Percentiles rank a stretch among this genome's conserved stretches.
phyloP scores from a whole-genome alignment of 1,139 yeast species.

The Debaryomyces sp. region DNA sequence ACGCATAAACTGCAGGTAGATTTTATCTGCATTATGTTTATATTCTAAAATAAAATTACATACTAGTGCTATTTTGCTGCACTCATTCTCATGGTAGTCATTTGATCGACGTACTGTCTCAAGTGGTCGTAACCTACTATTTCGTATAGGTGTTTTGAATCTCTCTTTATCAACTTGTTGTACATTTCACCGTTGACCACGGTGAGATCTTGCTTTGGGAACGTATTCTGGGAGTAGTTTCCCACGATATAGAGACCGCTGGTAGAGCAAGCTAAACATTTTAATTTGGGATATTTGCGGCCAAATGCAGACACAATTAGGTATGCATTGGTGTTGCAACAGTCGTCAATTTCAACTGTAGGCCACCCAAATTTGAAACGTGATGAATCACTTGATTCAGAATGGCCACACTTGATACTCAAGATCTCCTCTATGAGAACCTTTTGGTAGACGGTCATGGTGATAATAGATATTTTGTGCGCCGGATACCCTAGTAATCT shows the following conservation, averaged over 20 bases:
- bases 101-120: conserved; percentile 11
- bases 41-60: neutral
- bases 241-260: conserved; percentile 10
- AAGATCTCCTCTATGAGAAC: conserved; percentile 26
- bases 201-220: neutral
- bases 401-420: conserved; percentile 7
- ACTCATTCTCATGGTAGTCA: conserved; percentile 2
- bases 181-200: conserved; percentile 5
- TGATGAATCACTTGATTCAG: neutral
- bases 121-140: conserved; percentile 11
- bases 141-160: conserved; percentile 1
- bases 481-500: conserved; percentile 47
- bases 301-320: conserved; percentile 9
- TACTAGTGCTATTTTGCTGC: neutral
- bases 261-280: neutral
- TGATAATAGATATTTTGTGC: conserved; percentile 41
- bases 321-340: conserved; percentile 6
- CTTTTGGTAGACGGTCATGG: conserved; percentile 42
- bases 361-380: conserved; percentile 4
- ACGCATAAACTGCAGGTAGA: neutral
- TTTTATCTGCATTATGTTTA: neutral
- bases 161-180: neutral
- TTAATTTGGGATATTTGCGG: neutral
- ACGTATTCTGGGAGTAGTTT: neutral
- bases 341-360: neutral